Base-by-base conservation (phyloP, 805 yeast genomes). In the Ogataea nitratoaversa region DNA sequence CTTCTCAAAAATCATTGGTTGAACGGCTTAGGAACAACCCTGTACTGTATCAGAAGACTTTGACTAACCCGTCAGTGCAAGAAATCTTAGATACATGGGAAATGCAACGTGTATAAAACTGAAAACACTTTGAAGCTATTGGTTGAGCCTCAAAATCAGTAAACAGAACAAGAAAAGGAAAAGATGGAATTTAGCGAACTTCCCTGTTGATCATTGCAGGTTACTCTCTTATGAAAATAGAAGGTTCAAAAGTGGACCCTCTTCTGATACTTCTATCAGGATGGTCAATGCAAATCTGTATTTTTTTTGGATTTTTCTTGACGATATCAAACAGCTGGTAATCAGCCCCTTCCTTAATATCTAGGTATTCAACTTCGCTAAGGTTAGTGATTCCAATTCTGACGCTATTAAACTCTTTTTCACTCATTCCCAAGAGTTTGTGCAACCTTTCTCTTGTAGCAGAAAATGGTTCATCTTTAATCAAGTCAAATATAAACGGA, bases 331-430 rank as follows among this genome's bases (percentile, higher is more conserved):
- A 83, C 14, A 89, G 63, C 5, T 72, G 67, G 32, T 75, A 48
- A 7, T 73, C 74, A 19, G 77, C 79, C 38, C 79, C 79, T 2
- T 74, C 78, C 33, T 72, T 61, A 42, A 77, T 71, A 50, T 67
- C 59, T 46, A 70, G 52, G 43, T 67, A 57, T 24, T 67, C 69
- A 8, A 65, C 61, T 17, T 53, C 53, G 4, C 53, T 59, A 36
- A 52, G 29, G 12, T 68, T 74, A 8, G 79, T 71, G 23, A 82
- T 57, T 0, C 85, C 84, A 50, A 90, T 65, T 47, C 76, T 75
- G 24, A 90, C 76, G 54, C 84, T 87, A 17, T 81, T 81, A 55
- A 90, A 87, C 45, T 88, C 91, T 50, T 78, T 83, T 39, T 78
- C 82, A 8, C 90, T 88, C 40, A 86, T 63, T 0, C 96, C 95